Evolutionary conservation across 129 eudicot genomes (phyloP), one percentile per base, ranked within the genome.

Genomic region (Kitagawia praeruptora): DNA sequence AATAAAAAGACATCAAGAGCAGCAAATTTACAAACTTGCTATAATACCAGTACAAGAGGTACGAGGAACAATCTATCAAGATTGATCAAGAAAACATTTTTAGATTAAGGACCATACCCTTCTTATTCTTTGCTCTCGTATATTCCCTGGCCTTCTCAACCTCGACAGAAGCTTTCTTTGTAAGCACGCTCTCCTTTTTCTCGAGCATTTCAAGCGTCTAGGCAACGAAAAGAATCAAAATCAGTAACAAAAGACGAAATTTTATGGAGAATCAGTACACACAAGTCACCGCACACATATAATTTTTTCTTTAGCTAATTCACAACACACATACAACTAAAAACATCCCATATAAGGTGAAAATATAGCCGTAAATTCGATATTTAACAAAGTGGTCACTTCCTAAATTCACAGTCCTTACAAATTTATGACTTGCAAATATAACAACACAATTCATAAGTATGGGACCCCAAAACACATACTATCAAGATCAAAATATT

Each of bases 201-300:
- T 83, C 88, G 4, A 87, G 86, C 83, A 75, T 66, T 44, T 72
- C 87, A 81, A 83, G 91, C 34, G 91, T 83, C 91, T 85, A 76
- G 44, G 78, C 56, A 54, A 44, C 18, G 71, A 16, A 51, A 83
- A 34, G 51, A 66, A 19, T 49, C 7, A 73, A 42, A 72, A 2
- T 34, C 37, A 34, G 37, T 41, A 34, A 1, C 23, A 39, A 72
- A 39, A 3, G 10, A 27, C 46, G 13, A 8, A 40, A n/a, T 2
- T 74, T 27, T 27, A 74, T 0, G 14, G 19, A 45, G 18, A 5
- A 45, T 74, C 46, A 9, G n/a, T 38, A 34, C 12, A 34, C 44
- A 37, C 4, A 14, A 23, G n/a, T 7, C 64, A 21, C 25, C 2
- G 18, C 2, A 23, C 6, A 1, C n/a, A 21, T 23, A 2, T 18